Evolutionary conservation across 2,329 filamentous ascomycete species (phyloP).

Genomic region (Trichoderma sp.): DNA sequence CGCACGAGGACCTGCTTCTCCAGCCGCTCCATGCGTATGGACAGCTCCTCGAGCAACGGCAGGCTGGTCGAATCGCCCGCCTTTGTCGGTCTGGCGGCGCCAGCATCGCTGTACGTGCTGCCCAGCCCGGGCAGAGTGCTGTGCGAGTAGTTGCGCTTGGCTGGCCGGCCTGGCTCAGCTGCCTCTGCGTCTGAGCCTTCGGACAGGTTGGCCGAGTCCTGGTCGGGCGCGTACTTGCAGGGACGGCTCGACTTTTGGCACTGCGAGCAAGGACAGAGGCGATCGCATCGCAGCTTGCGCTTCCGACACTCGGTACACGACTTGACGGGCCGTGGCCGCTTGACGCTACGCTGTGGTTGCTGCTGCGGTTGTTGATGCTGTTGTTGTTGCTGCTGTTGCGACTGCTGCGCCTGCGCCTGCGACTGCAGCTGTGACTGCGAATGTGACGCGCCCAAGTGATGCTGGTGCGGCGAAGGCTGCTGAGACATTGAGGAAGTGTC

Average conservation of each 20-base stretch:
- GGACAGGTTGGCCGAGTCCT: constrained; percentile 47
- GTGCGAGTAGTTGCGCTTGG: constrained; percentile 38
- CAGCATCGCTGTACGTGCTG: constrained; percentile 28
- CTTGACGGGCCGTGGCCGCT: constrained; percentile 54
- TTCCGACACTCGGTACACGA: constrained; percentile 58
- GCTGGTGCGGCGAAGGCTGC: constrained; percentile 27
- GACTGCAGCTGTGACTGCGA: constrained; percentile 17
- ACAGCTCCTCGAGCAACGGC: constrained; percentile 47
- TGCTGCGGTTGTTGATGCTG: constrained; percentile 27
- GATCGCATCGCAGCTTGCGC: constrained; percentile 56
- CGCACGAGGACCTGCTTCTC: constrained; percentile 49
- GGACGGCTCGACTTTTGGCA: constrained; percentile 56
- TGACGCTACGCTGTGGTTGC: constrained; percentile 47
- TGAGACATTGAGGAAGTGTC: constrained; percentile 18
- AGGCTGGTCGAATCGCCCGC: constrained; percentile 35
- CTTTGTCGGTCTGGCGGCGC: constrained; percentile 28
- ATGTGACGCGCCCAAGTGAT: constrained; percentile 24
- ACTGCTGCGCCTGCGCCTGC: constrained; percentile 20
- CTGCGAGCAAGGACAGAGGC: constrained; percentile 55
- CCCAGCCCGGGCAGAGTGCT: constrained; percentile 28
- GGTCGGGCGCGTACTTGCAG: constrained; percentile 53
- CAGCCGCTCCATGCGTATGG: constrained; percentile 51
- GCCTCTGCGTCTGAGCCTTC: constrained; percentile 48
- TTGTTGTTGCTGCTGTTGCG: constrained; percentile 31
- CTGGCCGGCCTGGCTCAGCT: constrained; percentile 34